Conservation (phyloP, 2,329 filamentous ascomycete genomes). For the Coniochaeta sp. region DNA sequence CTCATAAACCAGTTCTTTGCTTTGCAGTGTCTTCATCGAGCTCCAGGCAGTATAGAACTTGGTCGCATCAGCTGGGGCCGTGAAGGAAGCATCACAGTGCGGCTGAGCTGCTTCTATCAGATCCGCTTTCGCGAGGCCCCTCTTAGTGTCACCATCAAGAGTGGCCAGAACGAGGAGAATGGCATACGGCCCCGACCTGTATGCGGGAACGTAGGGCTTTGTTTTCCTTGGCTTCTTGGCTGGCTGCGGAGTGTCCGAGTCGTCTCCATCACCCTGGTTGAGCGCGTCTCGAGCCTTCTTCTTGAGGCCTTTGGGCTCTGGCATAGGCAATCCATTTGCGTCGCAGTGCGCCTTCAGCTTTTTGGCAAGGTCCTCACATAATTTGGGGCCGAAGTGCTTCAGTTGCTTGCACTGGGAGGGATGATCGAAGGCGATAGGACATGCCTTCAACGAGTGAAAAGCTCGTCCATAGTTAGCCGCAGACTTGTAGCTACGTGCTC, state of each 20-base stretch:
- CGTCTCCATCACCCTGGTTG: slow-evolving; percentile 26
- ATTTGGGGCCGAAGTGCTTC: slow-evolving; percentile 65
- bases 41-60: slow-evolving; percentile 77
- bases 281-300: slow-evolving; percentile 23
- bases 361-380: slow-evolving; percentile 63
- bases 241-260: slow-evolving; percentile 23
- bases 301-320: slow-evolving; percentile 43
- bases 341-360: slow-evolving; percentile 53
- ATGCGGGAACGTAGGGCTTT: slow-evolving; percentile 64
- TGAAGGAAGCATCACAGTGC: slow-evolving; percentile 68
- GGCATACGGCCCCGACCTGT: slow-evolving; percentile 69
- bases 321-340: slow-evolving; percentile 62
- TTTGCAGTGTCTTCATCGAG: slow-evolving; percentile 68
- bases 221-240: slow-evolving; percentile 52
- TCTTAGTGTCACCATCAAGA: slow-evolving; percentile 43
- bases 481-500: slow-evolving; percentile 63
- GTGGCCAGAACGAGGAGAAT: slow-evolving; percentile 60
- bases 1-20: slow-evolving; percentile 68
- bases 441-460: slow-evolving; percentile 69
- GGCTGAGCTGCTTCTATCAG: slow-evolving; percentile 64
- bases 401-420: slow-evolving; percentile 66
- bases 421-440: slow-evolving; percentile 63
- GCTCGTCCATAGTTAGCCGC: slow-evolving; percentile 67
- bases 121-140: slow-evolving; percentile 59
- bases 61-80: slow-evolving; percentile 55